These are phyloP conservation scores for Penicillium atrosanguineum DNA, from an alignment of 495 filamentous ascomycete genomes.

Conservation along the genomic window DNA sequence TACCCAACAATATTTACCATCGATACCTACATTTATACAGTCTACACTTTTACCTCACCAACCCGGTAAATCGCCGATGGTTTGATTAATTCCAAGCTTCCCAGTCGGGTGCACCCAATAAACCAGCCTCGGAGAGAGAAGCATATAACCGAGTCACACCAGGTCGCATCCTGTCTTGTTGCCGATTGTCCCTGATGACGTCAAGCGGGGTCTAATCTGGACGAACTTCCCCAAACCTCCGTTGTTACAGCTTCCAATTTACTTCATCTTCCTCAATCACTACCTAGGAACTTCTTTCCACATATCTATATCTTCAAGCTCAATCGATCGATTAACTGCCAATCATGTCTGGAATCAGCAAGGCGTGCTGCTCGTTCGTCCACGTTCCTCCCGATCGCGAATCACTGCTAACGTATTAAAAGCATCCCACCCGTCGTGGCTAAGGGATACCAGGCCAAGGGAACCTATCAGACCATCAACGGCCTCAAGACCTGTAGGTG, in stretches of 20 bases:
- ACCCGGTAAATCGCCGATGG: no score
- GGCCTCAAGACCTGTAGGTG: constrained; percentile 60
- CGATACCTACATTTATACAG: not conserved
- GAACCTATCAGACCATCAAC: constrained; percentile 58
- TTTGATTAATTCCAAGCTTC: no score
- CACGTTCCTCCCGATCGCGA: not conserved
- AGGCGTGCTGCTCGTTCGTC: constrained; percentile 48
- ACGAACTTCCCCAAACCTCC: not conserved
- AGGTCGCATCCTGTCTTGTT: constrained; percentile 8
- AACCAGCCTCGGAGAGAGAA: not conserved
- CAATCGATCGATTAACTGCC: constrained; percentile 9
- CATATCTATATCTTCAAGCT: not conserved
- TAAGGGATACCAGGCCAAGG: constrained; percentile 59
- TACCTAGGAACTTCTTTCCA: not conserved
- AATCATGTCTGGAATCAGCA: constrained; percentile 47
- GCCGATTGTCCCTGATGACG: constrained; percentile 22
- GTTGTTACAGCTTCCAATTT: not conserved
- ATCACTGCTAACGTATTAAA: constrained; percentile 5
- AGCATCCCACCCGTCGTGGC: constrained; percentile 53
- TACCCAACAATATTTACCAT: not conserved
- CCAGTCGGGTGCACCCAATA: not conserved
- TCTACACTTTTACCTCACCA: no score
- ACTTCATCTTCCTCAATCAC: not conserved
- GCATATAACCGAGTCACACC: constrained; percentile 1
- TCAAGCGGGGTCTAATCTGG: constrained; percentile 16